Base-by-base conservation (phyloP, 306 rosid genomes). In the Morella rubra region DNA sequence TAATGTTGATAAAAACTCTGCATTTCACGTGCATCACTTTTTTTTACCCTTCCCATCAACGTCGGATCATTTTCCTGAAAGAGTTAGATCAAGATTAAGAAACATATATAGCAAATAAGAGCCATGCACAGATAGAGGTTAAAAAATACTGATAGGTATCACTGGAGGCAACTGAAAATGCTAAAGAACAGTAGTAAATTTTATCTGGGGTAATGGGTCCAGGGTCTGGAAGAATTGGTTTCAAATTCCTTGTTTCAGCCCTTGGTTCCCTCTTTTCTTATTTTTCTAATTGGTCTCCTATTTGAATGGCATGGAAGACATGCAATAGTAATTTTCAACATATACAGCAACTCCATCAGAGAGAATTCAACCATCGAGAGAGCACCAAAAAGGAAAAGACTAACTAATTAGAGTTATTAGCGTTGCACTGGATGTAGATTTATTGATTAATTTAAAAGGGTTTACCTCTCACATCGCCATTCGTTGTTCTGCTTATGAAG, bases 1-100 rank as follows among this genome's bases (percentile, higher is more conserved):
- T 95, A 95, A 77, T 90, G 97, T 81, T 92, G 97, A 82, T 95
- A 95, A 85, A 88, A 95, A 82, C 97, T 92, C 84, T 95, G 98
- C 98, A 95, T 92, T 89, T 95, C 98, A 32, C 97, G 97, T n/a
- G 98, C 97, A 86, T 95, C 98, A 77, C 98, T 95, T 83, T 91
- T 89, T 82, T 95, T 95, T 27, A 95, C 90, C 81, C 98, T 90
- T 76, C 97, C 98, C 84, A 85, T 92, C 78, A 95, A 81, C 37
- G 97, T 95, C 40, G 98, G 98, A 89, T 95, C 97, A 84, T 95
- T 92, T 81, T 95, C 98, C 98, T 95, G 81, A 44, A 56, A 77
- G 64, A 80, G 7, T 49, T 12, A 47, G 42, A 14, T 27, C 60
- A 45, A 71, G 44, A 49, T 73, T 73, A 59, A 75, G 51, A 64